phyloP scores from a whole-genome alignment of 805 yeast genomes.

The Ogataea saltuana region DNA sequence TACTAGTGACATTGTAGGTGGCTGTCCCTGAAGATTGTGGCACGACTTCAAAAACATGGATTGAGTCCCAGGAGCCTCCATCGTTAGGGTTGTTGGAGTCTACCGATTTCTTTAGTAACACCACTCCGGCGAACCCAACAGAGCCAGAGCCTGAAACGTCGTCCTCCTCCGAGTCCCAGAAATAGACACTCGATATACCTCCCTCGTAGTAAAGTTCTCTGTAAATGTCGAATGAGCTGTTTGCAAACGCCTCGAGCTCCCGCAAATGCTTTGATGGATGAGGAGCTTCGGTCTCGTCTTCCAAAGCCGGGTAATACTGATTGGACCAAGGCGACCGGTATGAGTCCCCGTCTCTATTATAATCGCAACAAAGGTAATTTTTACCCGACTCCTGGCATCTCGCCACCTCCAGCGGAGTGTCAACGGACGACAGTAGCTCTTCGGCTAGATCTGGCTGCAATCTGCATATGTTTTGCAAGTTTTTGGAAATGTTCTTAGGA shows the following conservation, averaged over 20 bases:
- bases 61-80: conserved; percentile 82
- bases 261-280: conserved; percentile 69
- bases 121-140: conserved; percentile 86
- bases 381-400: conserved; percentile 59
- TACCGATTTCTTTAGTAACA: conserved; percentile 67
- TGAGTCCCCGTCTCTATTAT: conserved; percentile 92
- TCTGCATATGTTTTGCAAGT: conserved; percentile 49
- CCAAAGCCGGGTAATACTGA: conserved; percentile 55
- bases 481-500: conserved; percentile 56
- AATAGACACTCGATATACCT: conserved; percentile 82
- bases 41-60: conserved; percentile 83
- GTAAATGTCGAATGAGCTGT: conserved; percentile 89
- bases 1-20: conserved; percentile 76
- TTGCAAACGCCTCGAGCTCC: conserved; percentile 75
- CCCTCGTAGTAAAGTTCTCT: conserved; percentile 95
- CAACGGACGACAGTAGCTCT: conserved; percentile 83
- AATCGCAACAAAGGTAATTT: conserved; percentile 83
- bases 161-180: conserved; percentile 83
- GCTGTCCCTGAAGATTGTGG: conserved; percentile 43
- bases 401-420: conserved; percentile 67
- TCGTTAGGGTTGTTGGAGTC: conserved; percentile 43
- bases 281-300: conserved; percentile 66
- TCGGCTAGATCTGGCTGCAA: conserved; percentile 73
- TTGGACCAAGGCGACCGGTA: conserved; percentile 91
- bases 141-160: conserved; percentile 46